Conservation (phyloP, 768 basidiomycete genomes). For the Cystobasidium onofrii region DNA sequence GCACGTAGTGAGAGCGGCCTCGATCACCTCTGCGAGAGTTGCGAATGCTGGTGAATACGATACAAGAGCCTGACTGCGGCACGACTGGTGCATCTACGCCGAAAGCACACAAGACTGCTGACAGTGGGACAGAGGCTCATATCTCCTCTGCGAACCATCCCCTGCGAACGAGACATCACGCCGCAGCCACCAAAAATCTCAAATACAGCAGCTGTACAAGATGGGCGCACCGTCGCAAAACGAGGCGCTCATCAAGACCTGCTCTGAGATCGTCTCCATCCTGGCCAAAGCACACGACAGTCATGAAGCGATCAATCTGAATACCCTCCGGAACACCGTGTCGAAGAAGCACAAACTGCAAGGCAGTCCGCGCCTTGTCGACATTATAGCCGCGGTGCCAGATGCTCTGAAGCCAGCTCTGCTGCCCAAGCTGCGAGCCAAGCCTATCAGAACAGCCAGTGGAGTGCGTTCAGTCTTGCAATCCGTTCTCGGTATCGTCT, state of each 20-base stretch:
- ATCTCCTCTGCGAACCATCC: neutral
- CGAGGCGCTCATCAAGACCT: slow-evolving; percentile 78
- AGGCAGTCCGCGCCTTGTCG: slow-evolving; percentile 84
- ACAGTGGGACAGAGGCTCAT: neutral
- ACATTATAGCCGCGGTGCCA: slow-evolving; percentile 96
- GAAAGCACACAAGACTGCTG: no score
- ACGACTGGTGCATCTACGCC: no score
- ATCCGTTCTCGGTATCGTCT: neutral
- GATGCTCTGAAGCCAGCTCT: slow-evolving; percentile 92
- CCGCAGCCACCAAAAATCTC: slow-evolving; percentile 11
- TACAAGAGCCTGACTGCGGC: no score
- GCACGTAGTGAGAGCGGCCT: no score
- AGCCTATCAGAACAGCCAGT: slow-evolving; percentile 92
- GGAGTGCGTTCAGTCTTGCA: slow-evolving; percentile 56
- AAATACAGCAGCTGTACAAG: neutral
- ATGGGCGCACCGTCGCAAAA: slow-evolving; percentile 58
- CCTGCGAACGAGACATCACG: no score
- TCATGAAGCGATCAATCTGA: slow-evolving; percentile 70
- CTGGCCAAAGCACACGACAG: slow-evolving; percentile 79
- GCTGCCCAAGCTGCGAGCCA: slow-evolving; percentile 77
- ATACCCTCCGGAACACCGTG: slow-evolving; percentile 73
- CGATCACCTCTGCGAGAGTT: neutral
- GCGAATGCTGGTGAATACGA: no score
- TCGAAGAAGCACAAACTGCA: slow-evolving; percentile 82
- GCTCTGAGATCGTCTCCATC: slow-evolving; percentile 87